Conservation (phyloP, 1,284 basidiomycete species). For the Athelia psychrophila region DNA sequence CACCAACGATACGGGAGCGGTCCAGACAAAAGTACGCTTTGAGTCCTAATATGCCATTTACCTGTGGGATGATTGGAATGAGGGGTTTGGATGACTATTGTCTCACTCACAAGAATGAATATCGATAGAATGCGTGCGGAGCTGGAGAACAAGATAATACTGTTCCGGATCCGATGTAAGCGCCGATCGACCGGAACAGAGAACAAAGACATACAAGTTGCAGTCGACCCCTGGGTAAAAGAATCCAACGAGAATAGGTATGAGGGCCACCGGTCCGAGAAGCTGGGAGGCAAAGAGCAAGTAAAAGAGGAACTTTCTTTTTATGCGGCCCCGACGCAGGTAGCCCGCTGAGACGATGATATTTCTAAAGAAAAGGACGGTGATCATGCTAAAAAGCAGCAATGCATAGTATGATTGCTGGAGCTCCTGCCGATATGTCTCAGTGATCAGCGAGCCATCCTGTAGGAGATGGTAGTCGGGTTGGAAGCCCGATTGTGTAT, state of each 20-base stretch:
- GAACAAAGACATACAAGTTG: slow-evolving; percentile 26
- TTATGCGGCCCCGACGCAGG: slow-evolving; percentile 52
- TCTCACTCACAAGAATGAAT: slow-evolving; percentile 28
- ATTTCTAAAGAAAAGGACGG: slow-evolving; percentile 53
- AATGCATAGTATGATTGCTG: slow-evolving; percentile 40
- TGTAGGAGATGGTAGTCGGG: slow-evolving; percentile 45
- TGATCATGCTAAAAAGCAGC: slow-evolving; percentile 45
- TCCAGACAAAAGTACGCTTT: slow-evolving; percentile 67
- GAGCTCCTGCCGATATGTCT: slow-evolving; percentile 43
- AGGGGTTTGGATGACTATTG: slow-evolving; percentile 1
- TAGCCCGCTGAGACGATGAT: slow-evolving; percentile 50
- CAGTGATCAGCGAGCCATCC: slow-evolving; percentile 60
- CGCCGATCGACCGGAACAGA: background rate
- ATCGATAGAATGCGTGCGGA: background rate
- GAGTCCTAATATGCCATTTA: slow-evolving; percentile 60
- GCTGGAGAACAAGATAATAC: background rate
- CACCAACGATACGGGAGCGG: slow-evolving; percentile 49
- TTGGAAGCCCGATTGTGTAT: slow-evolving; percentile 44
- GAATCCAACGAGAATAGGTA: slow-evolving; percentile 43
- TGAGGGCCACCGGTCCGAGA: slow-evolving; percentile 43
- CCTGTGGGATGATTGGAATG: slow-evolving; percentile 30
- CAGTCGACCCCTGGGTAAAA: slow-evolving; percentile 39
- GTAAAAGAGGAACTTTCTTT: slow-evolving; percentile 60
- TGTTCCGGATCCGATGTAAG: background rate
- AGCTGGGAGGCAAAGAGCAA: slow-evolving; percentile 54